A percentile compares a stretch with the other conserved stretches of the same genome.
These are phyloP conservation scores for Daedaleopsis sinensis DNA, from an alignment of 768 basidiomycete genomes.

Conservation along the genomic window DNA sequence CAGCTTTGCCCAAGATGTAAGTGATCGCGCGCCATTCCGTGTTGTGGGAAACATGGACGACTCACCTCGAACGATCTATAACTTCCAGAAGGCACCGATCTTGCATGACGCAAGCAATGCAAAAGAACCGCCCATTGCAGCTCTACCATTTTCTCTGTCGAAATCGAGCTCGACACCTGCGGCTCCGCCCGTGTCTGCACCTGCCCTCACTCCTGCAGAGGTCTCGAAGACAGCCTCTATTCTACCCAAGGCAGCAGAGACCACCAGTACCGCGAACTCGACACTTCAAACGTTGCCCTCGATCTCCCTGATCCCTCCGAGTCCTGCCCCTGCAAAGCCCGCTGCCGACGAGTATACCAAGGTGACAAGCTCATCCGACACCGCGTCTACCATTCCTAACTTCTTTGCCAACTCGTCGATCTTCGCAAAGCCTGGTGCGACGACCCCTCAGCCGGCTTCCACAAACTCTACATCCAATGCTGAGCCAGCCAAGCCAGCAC, in stretches of 20 bases:
- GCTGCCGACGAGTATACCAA: slow-evolving; percentile 8
- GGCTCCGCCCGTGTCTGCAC: slow-evolving; percentile 22
- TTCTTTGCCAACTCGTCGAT: slow-evolving; percentile 62
- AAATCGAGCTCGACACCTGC: slow-evolving; percentile 29
- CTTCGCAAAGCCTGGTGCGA: slow-evolving; percentile 39
- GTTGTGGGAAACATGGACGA: background rate
- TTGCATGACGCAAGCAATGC: slow-evolving; percentile 45
- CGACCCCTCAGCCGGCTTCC: slow-evolving; percentile 10
- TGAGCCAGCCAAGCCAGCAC: background rate
- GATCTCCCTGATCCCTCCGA: slow-evolving; percentile 33
- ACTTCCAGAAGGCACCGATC: slow-evolving; percentile 32
- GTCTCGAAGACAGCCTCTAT: slow-evolving; percentile 16
- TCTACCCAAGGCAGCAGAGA: background rate
- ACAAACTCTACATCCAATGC: background rate
- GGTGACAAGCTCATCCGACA: too few species aligned
- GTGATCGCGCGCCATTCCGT: slow-evolving; percentile 27
- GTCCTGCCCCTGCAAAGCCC: slow-evolving; percentile 25
- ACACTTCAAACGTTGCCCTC: slow-evolving; percentile 25
- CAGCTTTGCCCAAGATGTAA: slow-evolving; percentile 65
- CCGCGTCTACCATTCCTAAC: slow-evolving; percentile 49
- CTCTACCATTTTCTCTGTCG: slow-evolving; percentile 68
- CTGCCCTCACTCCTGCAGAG: slow-evolving; percentile 19
- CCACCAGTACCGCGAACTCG: slow-evolving; percentile 1
- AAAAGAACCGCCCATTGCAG: slow-evolving; percentile 67
- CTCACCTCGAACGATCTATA: background rate